Base-by-base conservation (phyloP, 345 rosid species). In the Salix purpurea region DNA sequence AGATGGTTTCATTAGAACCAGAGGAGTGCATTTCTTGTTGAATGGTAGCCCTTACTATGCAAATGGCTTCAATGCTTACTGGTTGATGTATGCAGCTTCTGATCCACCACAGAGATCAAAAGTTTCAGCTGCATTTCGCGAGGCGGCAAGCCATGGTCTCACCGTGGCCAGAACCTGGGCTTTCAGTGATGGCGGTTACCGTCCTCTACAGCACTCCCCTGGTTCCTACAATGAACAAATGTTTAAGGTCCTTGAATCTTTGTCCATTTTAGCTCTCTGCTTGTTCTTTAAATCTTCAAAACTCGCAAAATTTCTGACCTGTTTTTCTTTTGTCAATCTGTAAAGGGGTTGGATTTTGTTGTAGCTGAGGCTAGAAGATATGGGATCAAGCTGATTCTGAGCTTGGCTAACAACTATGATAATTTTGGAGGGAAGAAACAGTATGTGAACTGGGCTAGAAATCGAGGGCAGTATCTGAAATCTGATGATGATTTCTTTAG, bases 111-210 rank as follows among this genome's bases (percentile, higher is more conserved):
- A 77, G 70, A 77, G 84, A 56, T 24, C 65, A 50, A 81, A 81
- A 74, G 78, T 81, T 56, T 81, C 84, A 10, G 56, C 81, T 24
- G 81, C 78, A 6, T 70, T 81, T 70, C 80, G 36, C 1, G 76
- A 81, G 54, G 84, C 84, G n/a, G 16, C 72, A 11, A 61, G 23
- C 48, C 81, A 81, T 70, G 81, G 80, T 39, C 84, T 81, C 42
- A 36, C 84, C n/a, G 75, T 81, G 24, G 81, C 84, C 14, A 69
- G 84, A 56, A 81, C 84, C 56, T 81, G 84, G 84, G 81, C 84
- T 23, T 81, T 81, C 52, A 81, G 81, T 65, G 84, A 81, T 64
- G 84, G 84, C 3, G 84, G 84, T 21, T 81, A 74, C 73, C 52
- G 84, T 54, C 78, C 84, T 46, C 75, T 81, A 15, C 84, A 81